Evolutionary conservation across 2,329 filamentous ascomycete genomes (phyloP), one percentile per base, ranked within the genome.

Genomic region (Rhinocladiella similis): DNA sequence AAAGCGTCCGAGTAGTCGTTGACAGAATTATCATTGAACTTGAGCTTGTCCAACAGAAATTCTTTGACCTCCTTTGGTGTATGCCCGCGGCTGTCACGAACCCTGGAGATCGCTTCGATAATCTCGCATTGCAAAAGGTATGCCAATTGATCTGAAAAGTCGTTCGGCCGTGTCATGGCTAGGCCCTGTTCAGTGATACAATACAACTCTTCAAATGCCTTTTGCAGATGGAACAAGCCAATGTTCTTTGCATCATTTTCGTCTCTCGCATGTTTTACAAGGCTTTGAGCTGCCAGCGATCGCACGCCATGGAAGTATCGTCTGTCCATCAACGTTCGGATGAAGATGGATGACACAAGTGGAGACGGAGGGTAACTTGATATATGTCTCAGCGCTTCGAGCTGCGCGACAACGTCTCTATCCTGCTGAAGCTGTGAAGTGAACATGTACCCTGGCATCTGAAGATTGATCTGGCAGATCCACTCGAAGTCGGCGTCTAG

Each of bases 401-500:
- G 77, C 66, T 88, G 85, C n/a, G 95, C 95, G 62, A 96, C 90
- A 56, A 99, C 90, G 70, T 99, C 95, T 66, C 93, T 83, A 73
- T 99, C 94, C 72, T 99, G 94, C 71, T 99, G 94, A 60, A 99
- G 79, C 72, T 99, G 94, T 19, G 94, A 97, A 56, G 96, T 85
- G 70, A 94, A 97, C 95, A 99, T 99, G 78, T 97, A 97, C 3
- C 90, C 85, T 45, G 91, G 91, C 81, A 97, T 91, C 61, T 87
- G 87, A 47, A 88, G 76, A 59, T 88, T 86, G 72, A 96, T 89
- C 64, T 87, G 87, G 73, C 61, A 94, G 56, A 97, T 87, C 94
- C 94, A 99, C 71, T 99, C 94, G 65, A 97, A 97, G 73, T 99
- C 95, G 14, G 93, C 92, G 72, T 99, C 94, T 75, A 97, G 89